A percentile compares a stretch with the other conserved stretches of the same genome.
Evolutionary conservation across 176 grass and related monocot genomes (phyloP).

Genomic region (Musa schizocarpa): DNA sequence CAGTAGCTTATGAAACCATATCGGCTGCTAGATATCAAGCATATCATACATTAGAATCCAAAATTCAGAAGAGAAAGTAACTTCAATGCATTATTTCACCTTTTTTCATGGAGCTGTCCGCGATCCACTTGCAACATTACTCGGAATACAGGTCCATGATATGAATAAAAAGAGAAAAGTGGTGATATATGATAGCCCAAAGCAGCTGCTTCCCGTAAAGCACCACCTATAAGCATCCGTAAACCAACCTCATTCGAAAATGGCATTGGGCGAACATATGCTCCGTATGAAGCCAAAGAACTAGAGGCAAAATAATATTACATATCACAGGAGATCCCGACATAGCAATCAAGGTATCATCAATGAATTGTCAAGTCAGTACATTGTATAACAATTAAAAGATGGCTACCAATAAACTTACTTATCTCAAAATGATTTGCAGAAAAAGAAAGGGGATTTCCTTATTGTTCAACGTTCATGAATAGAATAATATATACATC

Average conservation of each 20-base stretch:
- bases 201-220: conserved; percentile 63
- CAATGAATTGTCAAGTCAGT: neutral
- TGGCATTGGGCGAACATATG: conserved; percentile 82
- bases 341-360: neutral
- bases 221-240: conserved; percentile 92
- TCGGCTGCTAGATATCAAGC: conserved; percentile 30
- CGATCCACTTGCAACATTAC: conserved; percentile 53
- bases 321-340: neutral
- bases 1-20: conserved; percentile 87
- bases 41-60: conserved; percentile 19
- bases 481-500: too few relatives aligned
- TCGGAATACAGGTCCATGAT: conserved; percentile 71
- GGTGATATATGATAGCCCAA: conserved; percentile 77
- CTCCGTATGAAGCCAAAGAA: conserved; percentile 87
- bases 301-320: conserved; percentile 44
- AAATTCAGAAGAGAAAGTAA: conserved; percentile 11
- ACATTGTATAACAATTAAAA: neutral
- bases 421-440: neutral
- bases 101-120: conserved; percentile 57
- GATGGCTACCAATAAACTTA: neutral
- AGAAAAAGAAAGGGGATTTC: neutral
- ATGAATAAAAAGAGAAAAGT: conserved; percentile 82
- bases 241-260: conserved; percentile 92
- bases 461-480: too few relatives aligned
- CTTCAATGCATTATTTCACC: conserved; percentile 22